A percentile compares a stretch with the other conserved stretches of the same genome.
Conservation (phyloP, 2,329 filamentous ascomycete genomes). For the Talaromyces sp. region DNA sequence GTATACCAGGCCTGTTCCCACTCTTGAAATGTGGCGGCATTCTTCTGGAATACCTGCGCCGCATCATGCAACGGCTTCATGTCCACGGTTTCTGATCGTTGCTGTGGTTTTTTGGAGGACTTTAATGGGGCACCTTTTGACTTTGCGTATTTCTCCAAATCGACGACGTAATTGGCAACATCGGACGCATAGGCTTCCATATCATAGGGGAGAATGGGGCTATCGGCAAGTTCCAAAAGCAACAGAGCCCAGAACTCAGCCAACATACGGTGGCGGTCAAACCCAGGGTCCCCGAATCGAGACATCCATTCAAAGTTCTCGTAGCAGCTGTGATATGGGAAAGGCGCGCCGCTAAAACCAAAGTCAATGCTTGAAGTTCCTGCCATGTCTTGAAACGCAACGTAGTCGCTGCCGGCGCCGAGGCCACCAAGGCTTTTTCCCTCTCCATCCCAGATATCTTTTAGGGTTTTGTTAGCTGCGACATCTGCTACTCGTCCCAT, state of each 20-base stretch:
- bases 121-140: slow-evolving; percentile 42
- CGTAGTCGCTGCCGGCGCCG: slow-evolving; percentile 74
- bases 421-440: slow-evolving; percentile 59
- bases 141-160: slow-evolving; percentile 61
- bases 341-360: slow-evolving; percentile 62
- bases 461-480: slow-evolving; percentile 63
- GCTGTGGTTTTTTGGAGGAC: slow-evolving; percentile 5
- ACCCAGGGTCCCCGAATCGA: slow-evolving; percentile 72
- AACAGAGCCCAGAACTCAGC: slow-evolving; percentile 75
- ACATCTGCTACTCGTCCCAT: slow-evolving; percentile 72
- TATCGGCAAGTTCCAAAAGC: slow-evolving; percentile 78
- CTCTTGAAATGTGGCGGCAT: slow-evolving; percentile 61
- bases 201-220: slow-evolving; percentile 76
- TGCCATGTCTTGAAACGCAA: slow-evolving; percentile 85
- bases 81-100: slow-evolving; percentile 36
- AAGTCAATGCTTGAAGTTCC: slow-evolving; percentile 86
- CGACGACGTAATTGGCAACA: slow-evolving; percentile 60
- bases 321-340: slow-evolving; percentile 77
- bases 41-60: slow-evolving; percentile 53
- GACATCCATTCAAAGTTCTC: slow-evolving; percentile 87
- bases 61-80: slow-evolving; percentile 60
- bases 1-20: slow-evolving; percentile 78
- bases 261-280: slow-evolving; percentile 72
- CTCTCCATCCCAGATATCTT: slow-evolving; percentile 66
- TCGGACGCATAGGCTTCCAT: slow-evolving; percentile 65